These are phyloP conservation scores for Teunomyces barrocoloradensis DNA, from an alignment of 805 yeast species.

Conservation along the genomic window DNA sequence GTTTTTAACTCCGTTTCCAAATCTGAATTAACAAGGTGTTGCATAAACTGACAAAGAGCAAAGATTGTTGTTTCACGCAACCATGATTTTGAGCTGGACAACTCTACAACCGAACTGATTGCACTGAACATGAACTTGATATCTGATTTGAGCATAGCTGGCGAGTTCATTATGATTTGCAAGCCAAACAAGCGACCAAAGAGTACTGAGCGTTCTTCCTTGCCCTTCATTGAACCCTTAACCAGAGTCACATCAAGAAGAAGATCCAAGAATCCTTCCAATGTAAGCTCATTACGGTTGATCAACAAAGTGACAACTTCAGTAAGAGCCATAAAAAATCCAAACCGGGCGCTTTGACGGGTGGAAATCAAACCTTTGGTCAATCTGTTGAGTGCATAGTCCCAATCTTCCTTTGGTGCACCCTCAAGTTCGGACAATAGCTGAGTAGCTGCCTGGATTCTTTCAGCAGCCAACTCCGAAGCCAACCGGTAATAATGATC, in stretches of 20 bases:
- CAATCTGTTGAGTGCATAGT: slow-evolving; percentile 75
- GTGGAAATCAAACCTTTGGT: slow-evolving; percentile 80
- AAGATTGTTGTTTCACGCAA: slow-evolving; percentile 76
- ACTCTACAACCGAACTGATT: slow-evolving; percentile 47
- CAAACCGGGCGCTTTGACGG: slow-evolving; percentile 80
- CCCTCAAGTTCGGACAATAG: slow-evolving; percentile 58
- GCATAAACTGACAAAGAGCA: slow-evolving; percentile 57
- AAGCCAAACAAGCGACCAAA: slow-evolving; percentile 87
- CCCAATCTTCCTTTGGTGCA: slow-evolving; percentile 60
- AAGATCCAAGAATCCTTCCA: slow-evolving; percentile 35
- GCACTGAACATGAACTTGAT: slow-evolving; percentile 37
- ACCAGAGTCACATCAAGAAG: slow-evolving; percentile 35
- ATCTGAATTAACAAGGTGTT: slow-evolving; percentile 5
- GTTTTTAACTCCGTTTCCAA: slow-evolving; percentile 16
- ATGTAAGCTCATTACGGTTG: slow-evolving; percentile 24
- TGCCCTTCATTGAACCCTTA: slow-evolving; percentile 58
- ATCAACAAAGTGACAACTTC: slow-evolving; percentile 51
- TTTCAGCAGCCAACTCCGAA: slow-evolving; percentile 69
- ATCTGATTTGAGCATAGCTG: slow-evolving; percentile 17
- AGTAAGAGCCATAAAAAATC: slow-evolving; percentile 83
- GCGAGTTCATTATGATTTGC: slow-evolving; percentile 62
- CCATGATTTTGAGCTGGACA: slow-evolving; percentile 75
- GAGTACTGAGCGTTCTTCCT: slow-evolving; percentile 72
- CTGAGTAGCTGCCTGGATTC: slow-evolving; percentile 67
- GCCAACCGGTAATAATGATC: slow-evolving; percentile 78